Evolutionary conservation across 495 filamentous ascomycete genomes (phyloP), one percentile per base, ranked within the genome.

Genomic region (Aspergillus haitiensis): DNA sequence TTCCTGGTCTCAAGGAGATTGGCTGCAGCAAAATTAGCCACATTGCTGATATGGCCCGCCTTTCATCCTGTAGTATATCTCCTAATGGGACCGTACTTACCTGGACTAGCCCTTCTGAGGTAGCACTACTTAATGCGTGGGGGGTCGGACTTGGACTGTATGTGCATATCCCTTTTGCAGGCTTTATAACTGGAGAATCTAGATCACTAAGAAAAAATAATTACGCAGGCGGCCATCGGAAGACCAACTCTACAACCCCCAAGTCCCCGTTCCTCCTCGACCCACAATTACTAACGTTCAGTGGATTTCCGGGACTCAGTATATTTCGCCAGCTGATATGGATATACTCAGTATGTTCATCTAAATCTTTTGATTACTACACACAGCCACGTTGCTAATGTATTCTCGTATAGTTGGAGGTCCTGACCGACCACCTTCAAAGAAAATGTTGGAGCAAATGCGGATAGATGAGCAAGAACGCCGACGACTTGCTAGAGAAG

Each of bases 251-350:
- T 86, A 88, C 73, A 96, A 97, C 61, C 83, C 88, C 5, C 77
- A 87, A 59, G 82, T 86, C 12, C 65, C 81, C 12, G 78, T 88
- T 13, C 94, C 93, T 4, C 80, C 89, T 12, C 83, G 94, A 34
- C 95, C 94, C n/a, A 96, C 93, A 1, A 98, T 98, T 48, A 93
- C 90, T 8, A 97, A 94, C 62, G 68, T 98, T 18, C 91, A 97
- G 71, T 98, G 94, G 94, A 91, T 98, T 40, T 86, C 92, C 0
- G 95, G 94, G 2, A 97, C 95, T 11, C 93, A 97, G 72, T 90
- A 96, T 61, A 79, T 98, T 36, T 89, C 89, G 15, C 87, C 91
- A 12, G 78, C 87, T n/a, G 95, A 98, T 69, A 84, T 98, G 75
- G 94, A 98, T 63, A 70, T 95, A 7, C 73, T 98, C 37, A 94